A percentile compares a stretch with the other conserved stretches of the same genome.
phyloP scores from a whole-genome alignment of 768 basidiomycete species.

The Amanita inopinata region DNA sequence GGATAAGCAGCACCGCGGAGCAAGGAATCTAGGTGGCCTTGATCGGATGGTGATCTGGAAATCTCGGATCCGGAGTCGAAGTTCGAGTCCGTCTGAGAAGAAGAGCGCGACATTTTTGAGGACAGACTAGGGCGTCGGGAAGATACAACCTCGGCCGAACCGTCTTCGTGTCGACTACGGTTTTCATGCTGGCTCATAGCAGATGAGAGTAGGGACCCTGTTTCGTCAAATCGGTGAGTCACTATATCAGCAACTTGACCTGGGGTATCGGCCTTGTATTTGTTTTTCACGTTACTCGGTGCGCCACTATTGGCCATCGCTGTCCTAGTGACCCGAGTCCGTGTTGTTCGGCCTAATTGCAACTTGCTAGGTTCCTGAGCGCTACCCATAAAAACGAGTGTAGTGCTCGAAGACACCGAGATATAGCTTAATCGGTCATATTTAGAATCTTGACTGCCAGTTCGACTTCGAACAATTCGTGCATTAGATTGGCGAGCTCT shows the following conservation, averaged over 20 bases:
- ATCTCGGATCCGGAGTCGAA: neutral
- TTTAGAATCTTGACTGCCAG: neutral
- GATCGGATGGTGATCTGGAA: no score
- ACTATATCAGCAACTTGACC: neutral
- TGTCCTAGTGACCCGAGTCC: neutral
- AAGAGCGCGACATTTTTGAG: neutral
- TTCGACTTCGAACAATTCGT: no score
- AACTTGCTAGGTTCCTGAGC: neutral
- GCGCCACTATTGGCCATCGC: neutral
- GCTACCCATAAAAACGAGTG: neutral
- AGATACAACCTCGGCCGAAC: neutral
- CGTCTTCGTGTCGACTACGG: neutral
- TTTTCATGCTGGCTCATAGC: neutral
- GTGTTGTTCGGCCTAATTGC: neutral
- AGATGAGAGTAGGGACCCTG: neutral
- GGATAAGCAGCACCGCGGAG: neutral
- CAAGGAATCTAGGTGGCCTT: neutral
- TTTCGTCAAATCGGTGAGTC: neutral
- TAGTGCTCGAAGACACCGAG: neutral
- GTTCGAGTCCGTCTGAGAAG: neutral
- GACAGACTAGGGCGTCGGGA: neutral
- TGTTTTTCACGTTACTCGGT: neutral
- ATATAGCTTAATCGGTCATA: neutral
- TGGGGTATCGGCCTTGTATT: neutral
- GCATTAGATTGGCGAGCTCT: neutral